phyloP scores from a whole-genome alignment of 2,329 filamentous ascomycete species.

The Pseudocercospora fijiensis region DNA sequence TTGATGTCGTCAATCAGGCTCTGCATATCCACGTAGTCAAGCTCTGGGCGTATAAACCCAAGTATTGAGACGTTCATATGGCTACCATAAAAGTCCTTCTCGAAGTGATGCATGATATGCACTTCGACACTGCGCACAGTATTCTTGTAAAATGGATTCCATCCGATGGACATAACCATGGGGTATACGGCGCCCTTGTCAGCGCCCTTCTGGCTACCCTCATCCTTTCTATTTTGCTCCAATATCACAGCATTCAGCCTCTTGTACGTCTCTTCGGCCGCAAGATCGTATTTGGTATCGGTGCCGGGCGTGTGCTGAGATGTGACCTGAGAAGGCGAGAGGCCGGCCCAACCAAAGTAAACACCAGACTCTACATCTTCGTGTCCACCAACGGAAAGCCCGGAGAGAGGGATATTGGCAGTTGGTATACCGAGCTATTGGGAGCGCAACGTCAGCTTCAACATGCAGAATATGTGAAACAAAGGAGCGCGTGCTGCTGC shows the following conservation, averaged over 20 bases:
- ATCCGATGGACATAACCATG: conserved; percentile 92
- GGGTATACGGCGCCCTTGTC: conserved; percentile 59
- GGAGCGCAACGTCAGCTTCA: conserved; percentile 18
- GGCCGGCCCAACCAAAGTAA: conserved; percentile 88
- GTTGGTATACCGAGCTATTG: conserved; percentile 87
- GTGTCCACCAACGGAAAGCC: conserved; percentile 68
- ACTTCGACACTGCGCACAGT: conserved; percentile 69
- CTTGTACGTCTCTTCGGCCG: conserved; percentile 24
- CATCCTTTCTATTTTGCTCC: conserved; percentile 11
- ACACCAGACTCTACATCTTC: conserved; percentile 70
- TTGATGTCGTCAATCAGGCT: conserved; percentile 84
- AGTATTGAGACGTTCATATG: conserved; percentile 76
- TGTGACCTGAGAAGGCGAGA: conserved; percentile 45
- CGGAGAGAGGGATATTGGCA: conserved; percentile 73
- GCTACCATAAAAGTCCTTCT: conserved; percentile 78
- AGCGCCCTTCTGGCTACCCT: conserved; percentile 11
- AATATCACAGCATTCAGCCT: conserved; percentile 22
- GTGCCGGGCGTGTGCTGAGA: conserved; percentile 25
- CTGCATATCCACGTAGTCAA: conserved; percentile 81
- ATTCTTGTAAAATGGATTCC: conserved; percentile 98
- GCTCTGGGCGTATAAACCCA: conserved; percentile 86
- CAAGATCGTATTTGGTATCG: conserved; percentile 30
- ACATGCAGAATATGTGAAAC: conserved; percentile 11
- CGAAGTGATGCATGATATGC: conserved; percentile 70
- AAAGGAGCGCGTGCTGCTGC: conserved; percentile 7